Conservation (phyloP, 371 early-diverging fungal genomes). For the Circinella minor region DNA sequence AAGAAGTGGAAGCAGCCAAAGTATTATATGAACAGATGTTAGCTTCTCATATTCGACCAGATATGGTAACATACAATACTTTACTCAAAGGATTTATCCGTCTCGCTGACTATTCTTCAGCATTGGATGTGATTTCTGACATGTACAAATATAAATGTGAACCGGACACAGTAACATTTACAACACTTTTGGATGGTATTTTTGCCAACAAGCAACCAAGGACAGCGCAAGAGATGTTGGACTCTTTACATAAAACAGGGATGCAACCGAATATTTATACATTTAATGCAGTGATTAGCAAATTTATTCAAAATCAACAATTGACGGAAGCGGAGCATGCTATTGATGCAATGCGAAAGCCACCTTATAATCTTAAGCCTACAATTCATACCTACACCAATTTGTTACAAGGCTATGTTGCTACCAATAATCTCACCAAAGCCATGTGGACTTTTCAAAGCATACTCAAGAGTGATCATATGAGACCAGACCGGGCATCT, state of each 20-base stretch:
- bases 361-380: constrained; percentile 26
- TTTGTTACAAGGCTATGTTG: constrained; percentile 48
- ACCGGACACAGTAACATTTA: constrained; percentile 51
- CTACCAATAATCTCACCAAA: constrained; percentile 30
- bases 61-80: constrained; percentile 55
- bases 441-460: constrained; percentile 44
- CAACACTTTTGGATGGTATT: constrained; percentile 46
- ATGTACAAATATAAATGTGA: constrained; percentile 38
- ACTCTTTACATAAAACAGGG: constrained; percentile 25
- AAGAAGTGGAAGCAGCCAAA: constrained; percentile 37
- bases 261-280: constrained; percentile 51
- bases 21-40: constrained; percentile 42
- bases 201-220: constrained; percentile 30
- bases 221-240: constrained; percentile 34
- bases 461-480: constrained; percentile 23
- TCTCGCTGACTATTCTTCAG: constrained; percentile 23
- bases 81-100: constrained; percentile 47
- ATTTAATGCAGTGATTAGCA: constrained; percentile 50
- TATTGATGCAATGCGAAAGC: constrained; percentile 21
- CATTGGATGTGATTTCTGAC: constrained; percentile 38
- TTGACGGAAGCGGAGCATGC: constrained; percentile 44
- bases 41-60: constrained; percentile 34
- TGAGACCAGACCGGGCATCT: constrained; percentile 48
- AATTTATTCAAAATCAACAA: constrained; percentile 36
- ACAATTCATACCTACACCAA: constrained; percentile 53